Evolutionary conservation across 2,329 filamentous ascomycete genomes (phyloP), one percentile per base, ranked within the genome.

Genomic region (Niveomyces coronatus): DNA sequence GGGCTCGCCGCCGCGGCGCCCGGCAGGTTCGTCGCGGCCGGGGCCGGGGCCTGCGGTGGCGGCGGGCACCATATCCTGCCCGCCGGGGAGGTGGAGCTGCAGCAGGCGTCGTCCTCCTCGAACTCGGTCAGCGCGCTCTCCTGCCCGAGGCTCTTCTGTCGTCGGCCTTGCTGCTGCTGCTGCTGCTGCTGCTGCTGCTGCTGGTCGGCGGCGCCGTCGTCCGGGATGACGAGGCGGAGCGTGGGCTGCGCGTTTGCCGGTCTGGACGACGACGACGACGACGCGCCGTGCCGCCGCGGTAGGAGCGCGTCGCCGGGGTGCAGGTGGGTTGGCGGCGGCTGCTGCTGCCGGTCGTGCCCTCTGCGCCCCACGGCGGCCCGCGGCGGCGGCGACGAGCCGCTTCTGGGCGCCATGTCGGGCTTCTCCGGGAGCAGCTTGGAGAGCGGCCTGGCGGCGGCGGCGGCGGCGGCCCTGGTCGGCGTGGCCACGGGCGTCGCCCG

Each of bases 1-100:
- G 37, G 22, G 4, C n/a, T n/a, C n/a, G 37, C 13, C 4, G 28
- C 28, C 31, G 62, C 1, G 65, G 62, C 3, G 62, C 60, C 1
- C 65, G 64, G n/a, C n/a, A n/a, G n/a, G n/a, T n/a, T n/a, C 3
- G 67, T 66, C 28, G 59, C 55, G 2, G 68, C 64, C 15, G 62
- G 30, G 35, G 22, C 27, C 20, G 10, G 31, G 14, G 6, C 11
- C 65, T 3, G 57, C 57, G 3, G 64, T n/a, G n/a, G 61, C 0
- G 69, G 68, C 5, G 67, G 68, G 10, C 66, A 58, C 70, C 70
- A 74, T 31, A 72, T 63, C 39, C 66, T 62, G n/a, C 45, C 62
- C 48, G 35, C 60, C 17, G 50, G 52, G 4, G 58, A 55, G 32
- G 49, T 31, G 31, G 62, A 56, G 47, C 57, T 34, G 41, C 56